Evolutionary conservation across 148 eudicot genomes (phyloP), one percentile per base, ranked within the genome.

Genomic region (Euryodendron excelsum): DNA sequence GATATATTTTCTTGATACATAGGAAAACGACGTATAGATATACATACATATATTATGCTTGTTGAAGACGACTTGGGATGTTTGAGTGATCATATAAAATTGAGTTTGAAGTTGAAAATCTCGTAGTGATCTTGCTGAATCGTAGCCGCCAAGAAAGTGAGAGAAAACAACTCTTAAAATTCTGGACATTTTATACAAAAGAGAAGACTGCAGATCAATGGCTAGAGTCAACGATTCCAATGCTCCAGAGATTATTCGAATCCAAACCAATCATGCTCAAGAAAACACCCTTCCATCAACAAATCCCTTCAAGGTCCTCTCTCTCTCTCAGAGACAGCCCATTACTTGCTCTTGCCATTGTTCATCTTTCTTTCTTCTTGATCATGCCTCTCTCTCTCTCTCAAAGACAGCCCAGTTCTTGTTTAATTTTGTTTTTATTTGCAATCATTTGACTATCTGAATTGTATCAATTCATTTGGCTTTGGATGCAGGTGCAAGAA

Each of bases 231-330:
- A 39, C 66, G 72, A 77, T 44, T 65, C 76, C 44, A n/a, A 64
- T 52, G 64, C 62, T 56, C 33, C 60, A 34, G 77, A 64, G 65
- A 48, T 30, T 10, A 72, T 59, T 3, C 76, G 79, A 50, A 15
- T 72, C 65, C 78, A 81, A 25, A 79, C 76, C 21, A 30, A n/a
- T 65, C 44, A 37, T 77, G 45, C n/a, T 75, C 85, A 85, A 73
- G 81, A 77, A 1, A 5, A 13, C 12, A 3, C 15, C 41, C 76
- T 36, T 23, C 53, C 52, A 27, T 25, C 67, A 17, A 28, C 39
- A 78, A 81, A 64, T 77, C 82, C 84, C 74, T 71, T 76, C 77
- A 64, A 78, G 63, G 86, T 69, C 69, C 48, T 47, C 68, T 41
- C 39, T 45, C 78, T 75, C 55, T 28, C 39, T 48, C 36, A 39